Evolutionary conservation across 208 protist genomes (phyloP), one percentile per base, ranked within the genome.

Genomic region (Trichomonas tenax): DNA sequence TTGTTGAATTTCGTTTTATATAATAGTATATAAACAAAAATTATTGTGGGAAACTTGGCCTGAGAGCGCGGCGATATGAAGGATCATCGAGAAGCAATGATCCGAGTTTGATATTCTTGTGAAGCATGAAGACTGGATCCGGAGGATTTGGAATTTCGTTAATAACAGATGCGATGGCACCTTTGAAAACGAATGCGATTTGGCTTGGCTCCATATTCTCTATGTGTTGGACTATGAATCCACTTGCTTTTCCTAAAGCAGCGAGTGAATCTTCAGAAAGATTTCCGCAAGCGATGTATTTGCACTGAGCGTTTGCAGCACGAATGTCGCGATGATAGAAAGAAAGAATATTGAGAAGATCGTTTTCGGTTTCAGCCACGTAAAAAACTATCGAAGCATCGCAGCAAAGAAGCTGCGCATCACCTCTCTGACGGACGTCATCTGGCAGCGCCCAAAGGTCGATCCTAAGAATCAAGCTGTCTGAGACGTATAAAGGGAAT

Each of bases 361-460:
- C 86, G 9, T n/a, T 51, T 51, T 93, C 86, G 15, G 86, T 51
- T 93, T 23, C 26, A 2, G 86, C 86, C 14, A 93, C 44, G 36
- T 93, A 93, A 93, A 93, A 93, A 38, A 93, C 40, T 17, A 93
- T 93, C 17, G 86, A 93, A 51, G 86, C 86, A 51, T 93, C 86
- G n/a, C 86, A 93, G 31, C 86, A 93, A 38, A 93, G 86, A 51
- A 93, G 86, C 15, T 93, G 86, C 1, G 86, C 86, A 93, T 93
- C 86, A 51, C 86, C 86, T 38, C 44, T 48, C 51, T 93, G 86
- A 17, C n/a, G 11, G 17, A 93, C 86, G 38, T 93, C 86, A 26
- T 93, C 86, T 51, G 86, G 86, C 8, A 93, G 86, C n/a, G 86
- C 86, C 86, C 86, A 93, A 14, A 93, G 46, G 15, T 93, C 86